Base-by-base conservation (phyloP, 2,329 filamentous ascomycete species). In the Magnaporthales sp. region DNA sequence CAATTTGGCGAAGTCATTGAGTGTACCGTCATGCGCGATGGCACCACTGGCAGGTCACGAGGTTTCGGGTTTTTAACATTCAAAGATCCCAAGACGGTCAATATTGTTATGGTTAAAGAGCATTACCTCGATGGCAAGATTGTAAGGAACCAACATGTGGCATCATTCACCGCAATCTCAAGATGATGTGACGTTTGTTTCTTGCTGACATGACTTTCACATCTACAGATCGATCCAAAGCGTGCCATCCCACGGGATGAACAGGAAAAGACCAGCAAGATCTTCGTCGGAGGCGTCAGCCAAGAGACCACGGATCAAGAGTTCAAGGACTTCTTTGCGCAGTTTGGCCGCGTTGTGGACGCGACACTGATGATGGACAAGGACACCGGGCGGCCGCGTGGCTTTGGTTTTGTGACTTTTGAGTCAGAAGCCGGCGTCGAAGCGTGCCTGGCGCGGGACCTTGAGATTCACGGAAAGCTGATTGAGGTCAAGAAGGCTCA, bases 331-430 rank as follows among this genome's bases (percentile, higher is more conserved):
- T 99, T 97, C 79, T 99, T 99, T 80, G 92, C 91, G 74, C 92
- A 97, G 74, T 99, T 98, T 73, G 95, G 95, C 30, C 89, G 94
- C 68, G 95, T 99, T 24, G 90, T 99, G 54, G 95, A 99, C 79
- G 95, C 95, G 1, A 99, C 95, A 0, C 87, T 99, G 2, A 99
- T 99, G 95, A 99, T 99, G 89, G 95, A 99, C 77, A 99, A 99
- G 79, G 95, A 99, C 77, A 99, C 95, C 0, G 95, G 95, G n/a
- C 88, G 95, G 56, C 95, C 95, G 2, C 86, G 95, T 74, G 95
- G 95, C 1, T 99, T 99, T 74, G 95, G 95, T 15, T 99, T 99
- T 77, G 95, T 99, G 66, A 99, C 95, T 0, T 99, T 99, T 72
- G 95, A 99, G 78, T 96, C 90, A 71, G 95, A 99, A 74, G 89